Conservation (phyloP, 768 basidiomycete genomes). For the Serendipita sp. region DNA sequence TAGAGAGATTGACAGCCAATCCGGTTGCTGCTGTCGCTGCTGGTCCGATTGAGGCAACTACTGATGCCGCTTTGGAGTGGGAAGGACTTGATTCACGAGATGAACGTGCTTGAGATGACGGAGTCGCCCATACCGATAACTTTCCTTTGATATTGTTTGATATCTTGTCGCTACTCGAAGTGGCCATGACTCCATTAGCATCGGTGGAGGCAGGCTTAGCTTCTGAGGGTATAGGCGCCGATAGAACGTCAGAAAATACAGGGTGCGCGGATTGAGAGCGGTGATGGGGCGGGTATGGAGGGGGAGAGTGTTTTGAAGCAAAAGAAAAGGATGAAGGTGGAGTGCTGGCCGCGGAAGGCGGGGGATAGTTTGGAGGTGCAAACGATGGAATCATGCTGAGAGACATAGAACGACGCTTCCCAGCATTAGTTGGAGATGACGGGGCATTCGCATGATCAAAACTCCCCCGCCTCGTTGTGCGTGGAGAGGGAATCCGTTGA, state of each 20-base stretch:
- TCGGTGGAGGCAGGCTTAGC: not conserved
- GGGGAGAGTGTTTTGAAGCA: not conserved
- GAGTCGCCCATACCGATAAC: not conserved
- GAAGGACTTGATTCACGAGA: not conserved
- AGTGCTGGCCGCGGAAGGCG: not conserved
- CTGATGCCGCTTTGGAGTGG: not conserved
- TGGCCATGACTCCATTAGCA: not conserved
- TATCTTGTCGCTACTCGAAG: not conserved
- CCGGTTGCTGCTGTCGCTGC: constrained; percentile 47
- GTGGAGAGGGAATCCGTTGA: no score
- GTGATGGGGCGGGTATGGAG: not conserved
- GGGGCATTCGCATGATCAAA: not conserved
- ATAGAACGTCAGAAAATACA: not conserved
- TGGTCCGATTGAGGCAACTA: constrained; percentile 6
- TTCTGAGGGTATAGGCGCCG: not conserved
- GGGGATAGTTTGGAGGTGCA: not conserved
- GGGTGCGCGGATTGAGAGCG: not conserved
- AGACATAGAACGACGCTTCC: constrained; percentile 4
- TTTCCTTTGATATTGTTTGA: not conserved
- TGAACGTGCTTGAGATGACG: not conserved
- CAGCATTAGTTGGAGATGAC: not conserved
- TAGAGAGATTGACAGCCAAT: constrained; percentile 36
- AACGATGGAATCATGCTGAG: constrained; percentile 6
- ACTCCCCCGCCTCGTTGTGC: not conserved
- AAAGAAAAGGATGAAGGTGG: not conserved